Evolutionary conservation across 2,329 filamentous ascomycete species (phyloP), one percentile per base, ranked within the genome.

Genomic region (Biscogniauxia mediterranea): DNA sequence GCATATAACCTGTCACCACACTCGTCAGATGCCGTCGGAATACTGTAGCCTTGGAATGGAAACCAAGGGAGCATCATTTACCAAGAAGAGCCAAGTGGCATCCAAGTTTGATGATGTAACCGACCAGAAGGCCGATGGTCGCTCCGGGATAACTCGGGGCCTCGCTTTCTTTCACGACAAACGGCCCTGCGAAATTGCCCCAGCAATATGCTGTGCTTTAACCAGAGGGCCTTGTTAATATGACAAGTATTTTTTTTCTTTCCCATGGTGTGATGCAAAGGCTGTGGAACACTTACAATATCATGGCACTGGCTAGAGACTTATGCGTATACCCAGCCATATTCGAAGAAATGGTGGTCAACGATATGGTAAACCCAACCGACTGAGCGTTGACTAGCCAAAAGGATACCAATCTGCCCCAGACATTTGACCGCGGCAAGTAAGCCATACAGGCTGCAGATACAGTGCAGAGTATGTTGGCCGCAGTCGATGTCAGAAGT

Each of bases 281-380:
- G 42, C 28, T 32, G 21, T 56, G 38, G 13, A 50, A 46, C 20
- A 57, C 60, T 61, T 59, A 70, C 69, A 77, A 76, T 7, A 76
- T 62, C 38, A 77, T 53, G 1, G 74, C 74, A 61, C 68, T 75
- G 1, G 75, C 74, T 46, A 75, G 57, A 4, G 71, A 66, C 2
- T 74, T 64, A 58, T 76, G 74, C 1, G 74, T 77, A 59, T 76
- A 76, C 0, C 74, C 74, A 1, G 72, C 74, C 73, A 77, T 76
- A 46, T 76, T 77, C 2, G 72, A 75, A 1, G 69, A 74, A 15
- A 77, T 69, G 1, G 71, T 77, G 0, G 70, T 69, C 8, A 77
- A 63, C 1, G 73, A 71, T 6, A 77, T 67, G 1, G 75, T 75
- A 54, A 76, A 77, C 15, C 74, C 74, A 5, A 77, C 73, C 1